These are phyloP conservation scores for Amyloporia xantha DNA, from an alignment of 768 basidiomycete species.

Conservation along the genomic window DNA sequence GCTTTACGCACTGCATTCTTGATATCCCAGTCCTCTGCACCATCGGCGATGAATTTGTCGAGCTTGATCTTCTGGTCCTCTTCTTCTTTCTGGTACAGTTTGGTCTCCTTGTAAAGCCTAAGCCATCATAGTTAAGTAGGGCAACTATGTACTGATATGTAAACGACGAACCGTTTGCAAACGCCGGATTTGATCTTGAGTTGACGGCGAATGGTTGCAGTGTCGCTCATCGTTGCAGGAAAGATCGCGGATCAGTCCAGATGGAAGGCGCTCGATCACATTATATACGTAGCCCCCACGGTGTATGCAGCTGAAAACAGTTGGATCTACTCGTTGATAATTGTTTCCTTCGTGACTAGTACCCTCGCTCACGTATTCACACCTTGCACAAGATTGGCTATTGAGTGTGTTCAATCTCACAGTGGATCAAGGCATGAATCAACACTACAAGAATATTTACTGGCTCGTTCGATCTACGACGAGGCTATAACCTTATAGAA, in stretches of 20 bases:
- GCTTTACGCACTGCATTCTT: conserved; percentile 68
- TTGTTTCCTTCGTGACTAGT: too few species aligned
- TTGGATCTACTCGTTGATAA: too few species aligned
- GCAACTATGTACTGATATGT: not conserved
- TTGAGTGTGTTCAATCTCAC: too few species aligned
- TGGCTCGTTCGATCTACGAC: too few species aligned
- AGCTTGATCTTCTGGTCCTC: conserved; percentile 49
- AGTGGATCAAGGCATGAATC: too few species aligned
- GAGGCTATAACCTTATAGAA: too few species aligned
- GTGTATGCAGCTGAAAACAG: too few species aligned
- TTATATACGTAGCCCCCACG: too few species aligned
- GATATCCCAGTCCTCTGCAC: conserved; percentile 66
- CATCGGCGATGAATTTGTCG: conserved; percentile 55
- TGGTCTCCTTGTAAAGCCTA: conserved; percentile 53
- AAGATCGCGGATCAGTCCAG: not conserved
- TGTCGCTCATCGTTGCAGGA: conserved; percentile 38
- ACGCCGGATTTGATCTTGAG: conserved; percentile 73
- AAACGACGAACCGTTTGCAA: conserved; percentile 48
- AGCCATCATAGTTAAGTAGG: not conserved
- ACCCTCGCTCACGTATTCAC: too few species aligned
- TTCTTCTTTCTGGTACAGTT: conserved; percentile 59
- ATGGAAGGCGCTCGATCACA: too few species aligned
- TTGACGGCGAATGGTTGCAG: conserved; percentile 47
- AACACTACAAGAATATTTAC: too few species aligned
- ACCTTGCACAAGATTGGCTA: too few species aligned